phyloP scores from a whole-genome alignment of 148 eudicot genomes.

The Polygonum maritimum region DNA sequence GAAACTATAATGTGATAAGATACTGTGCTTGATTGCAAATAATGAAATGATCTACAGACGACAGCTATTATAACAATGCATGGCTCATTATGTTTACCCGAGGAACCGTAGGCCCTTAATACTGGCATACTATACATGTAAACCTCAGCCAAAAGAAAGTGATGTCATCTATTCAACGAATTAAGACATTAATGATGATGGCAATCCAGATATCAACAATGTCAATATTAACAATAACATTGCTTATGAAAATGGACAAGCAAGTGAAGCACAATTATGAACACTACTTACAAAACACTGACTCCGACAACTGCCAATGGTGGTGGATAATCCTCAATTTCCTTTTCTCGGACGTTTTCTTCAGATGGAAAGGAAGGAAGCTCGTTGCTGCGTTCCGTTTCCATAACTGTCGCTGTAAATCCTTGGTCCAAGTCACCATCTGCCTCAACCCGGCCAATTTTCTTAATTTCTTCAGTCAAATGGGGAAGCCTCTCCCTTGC shows the following conservation, averaged over 20 bases:
- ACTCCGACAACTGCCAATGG: constrained; percentile 89
- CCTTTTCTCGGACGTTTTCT: constrained; percentile 24
- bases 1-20: background rate
- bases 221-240: background rate
- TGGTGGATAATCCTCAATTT: constrained; percentile 60
- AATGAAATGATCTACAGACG: background rate
- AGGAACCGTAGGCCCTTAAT: background rate
- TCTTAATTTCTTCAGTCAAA: constrained; percentile 55
- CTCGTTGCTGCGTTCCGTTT: constrained; percentile 17
- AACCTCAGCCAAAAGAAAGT: background rate
- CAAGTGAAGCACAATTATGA: background rate
- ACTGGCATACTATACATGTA: background rate
- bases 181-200: background rate
- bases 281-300: constrained; percentile 74
- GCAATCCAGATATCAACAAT: background rate
- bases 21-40: background rate
- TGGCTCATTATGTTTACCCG: background rate
- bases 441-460: constrained; percentile 42
- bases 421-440: constrained; percentile 14
- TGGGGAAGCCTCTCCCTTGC: constrained; percentile 55
- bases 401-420: constrained; percentile 20
- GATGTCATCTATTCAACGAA: background rate
- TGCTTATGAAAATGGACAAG: background rate
- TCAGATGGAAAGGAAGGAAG: constrained; percentile 25
- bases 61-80: background rate